Evolutionary conservation across 2,329 filamentous ascomycete species (phyloP).

Genomic region (Ambrosiella beaveri): DNA sequence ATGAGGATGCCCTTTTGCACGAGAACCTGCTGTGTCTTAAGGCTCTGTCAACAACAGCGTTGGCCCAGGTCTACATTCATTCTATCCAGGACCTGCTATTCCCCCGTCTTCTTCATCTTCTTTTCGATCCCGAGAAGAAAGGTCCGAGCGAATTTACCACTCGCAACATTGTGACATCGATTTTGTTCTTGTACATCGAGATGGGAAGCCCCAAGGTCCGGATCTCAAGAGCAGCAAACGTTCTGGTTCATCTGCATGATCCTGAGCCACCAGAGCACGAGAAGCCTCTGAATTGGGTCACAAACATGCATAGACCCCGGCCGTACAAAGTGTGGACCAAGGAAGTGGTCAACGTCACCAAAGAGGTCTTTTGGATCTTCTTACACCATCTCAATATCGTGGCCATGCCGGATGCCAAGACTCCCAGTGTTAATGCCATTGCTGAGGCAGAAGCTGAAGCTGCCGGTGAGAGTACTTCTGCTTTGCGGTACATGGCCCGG

Average conservation of each 20-base stretch:
- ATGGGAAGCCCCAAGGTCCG: conserved; percentile 44
- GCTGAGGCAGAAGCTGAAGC: conserved; percentile 22
- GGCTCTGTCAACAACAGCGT: conserved; percentile 77
- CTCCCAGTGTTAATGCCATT: conserved; percentile 13
- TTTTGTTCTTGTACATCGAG: conserved; percentile 78
- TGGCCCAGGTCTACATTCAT: conserved; percentile 66
- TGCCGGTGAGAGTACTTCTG: conserved; percentile 22
- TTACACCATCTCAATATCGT: conserved; percentile 85
- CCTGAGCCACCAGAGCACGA: conserved; percentile 58
- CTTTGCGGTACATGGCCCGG: conserved; percentile 39
- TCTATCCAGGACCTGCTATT: conserved; percentile 68
- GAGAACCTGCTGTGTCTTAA: conserved; percentile 88
- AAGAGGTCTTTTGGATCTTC: conserved; percentile 99
- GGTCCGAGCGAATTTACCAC: conserved; percentile 94
- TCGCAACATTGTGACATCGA: conserved; percentile 70
- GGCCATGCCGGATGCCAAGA: conserved; percentile 33
- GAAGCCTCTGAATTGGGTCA: conserved; percentile 66
- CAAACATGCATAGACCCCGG: conserved; percentile 71
- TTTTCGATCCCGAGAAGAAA: conserved; percentile 97
- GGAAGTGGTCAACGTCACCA: conserved; percentile 81
- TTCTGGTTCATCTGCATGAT: conserved; percentile 66
- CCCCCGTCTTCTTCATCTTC: conserved; percentile 67
- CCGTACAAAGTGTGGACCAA: conserved; percentile 91
- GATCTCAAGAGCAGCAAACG: conserved; percentile 50
- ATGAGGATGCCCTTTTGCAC: conserved; percentile 83